Base-by-base conservation (phyloP, 257 asterid species). In the Paraleonurus japonicus region DNA sequence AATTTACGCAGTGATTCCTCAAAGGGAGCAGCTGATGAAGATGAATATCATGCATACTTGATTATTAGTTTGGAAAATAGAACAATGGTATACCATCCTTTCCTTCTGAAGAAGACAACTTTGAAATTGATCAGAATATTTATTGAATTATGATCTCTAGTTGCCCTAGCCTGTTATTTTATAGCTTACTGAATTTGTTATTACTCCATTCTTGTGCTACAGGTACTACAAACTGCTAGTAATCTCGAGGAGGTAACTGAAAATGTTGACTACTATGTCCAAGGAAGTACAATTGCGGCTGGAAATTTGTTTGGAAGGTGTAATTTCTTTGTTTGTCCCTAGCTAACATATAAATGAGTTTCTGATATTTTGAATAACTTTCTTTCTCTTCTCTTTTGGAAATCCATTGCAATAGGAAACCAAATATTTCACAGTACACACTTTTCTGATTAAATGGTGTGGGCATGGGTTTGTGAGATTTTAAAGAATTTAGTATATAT, bases 191-290 rank as follows among this genome's bases (percentile, higher is more conserved):
- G 26, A 23, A 26, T 60, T 26, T 62, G n/a, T 71, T 55, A 67
- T 62, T 75, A 13, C 24, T 57, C 70, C 26, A 13, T 72, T 69
- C 30, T 73, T 75, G 63, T 71, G 70, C 57, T 58, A 61, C 79
- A 94, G 99, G 95, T 94, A 63, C 77, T 94, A 78, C 96, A 94
- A 84, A 91, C 99, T 78, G 97, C 98, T 61, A 91, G 77, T 76
- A 94, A 88, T 85, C 88, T 94, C 66, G 99, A 94, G 95, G 99
- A 94, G 86, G 99, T 94, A 61, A 94, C 99, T 19, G 99, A 94
- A 83, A 91, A 86, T 81, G 99, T 94, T 62, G 99, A 94, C 74
- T 94, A 94, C 79, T 88, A 89, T 51, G 92, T 90, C 74, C 97
- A 89, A 72, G 99, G 96, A 78, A 84, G 91, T 81, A 94, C 97